Base-by-base conservation (phyloP, 805 yeast genomes). In the Starmerella asiatica region DNA sequence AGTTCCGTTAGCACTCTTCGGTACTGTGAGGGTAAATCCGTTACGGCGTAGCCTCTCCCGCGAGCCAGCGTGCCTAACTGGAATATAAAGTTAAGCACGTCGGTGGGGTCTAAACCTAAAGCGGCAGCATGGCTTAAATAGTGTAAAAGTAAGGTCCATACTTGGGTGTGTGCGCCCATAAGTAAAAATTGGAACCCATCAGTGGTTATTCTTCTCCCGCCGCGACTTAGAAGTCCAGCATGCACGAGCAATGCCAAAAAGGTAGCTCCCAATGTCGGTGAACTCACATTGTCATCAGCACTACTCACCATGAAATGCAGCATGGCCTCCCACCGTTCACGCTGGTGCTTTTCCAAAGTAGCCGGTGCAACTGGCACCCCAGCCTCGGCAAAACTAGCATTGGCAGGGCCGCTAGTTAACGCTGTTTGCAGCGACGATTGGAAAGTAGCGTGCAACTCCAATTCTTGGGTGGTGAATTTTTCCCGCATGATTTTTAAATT, bases 281-380 rank as follows among this genome's bases (percentile, higher is more conserved):
- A 9, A 14, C 6, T 20, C 20, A 16, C 36, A n/a, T 21, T 29
- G 5, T 29, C 14, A 15, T 32, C 34, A 4, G 52, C 46, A 0
- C 96, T 83, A 2, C 97, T 95, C 32, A 91, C 99, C 97, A 91
- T 88, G 63, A 79, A 91, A 65, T 91, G 97, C 51, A 91, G 65
- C 50, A 91, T 88, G 6, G 83, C 74, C 56, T 91, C 99, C 98
- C 98, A 91, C 55, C 80, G 84, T 34, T 69, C 71, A 5, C 84
- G 70, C 12, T 95, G 93, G 60, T 84, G 86, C 29, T 66, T 65
- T 49, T 83, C 93, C 35, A 88, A 64, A 51, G 77, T 79, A 28
- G 67, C 69, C 12, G 29, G 21, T 11, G 40, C 27, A 16, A 47
- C 17, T n/a, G 29, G 31, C 23, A 33, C 30, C n/a, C 75, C 59